A percentile compares a stretch with the other conserved stretches of the same genome.
Conservation (phyloP, 1,139 yeast species). For the Blastobotrys raffinosifermentans region DNA sequence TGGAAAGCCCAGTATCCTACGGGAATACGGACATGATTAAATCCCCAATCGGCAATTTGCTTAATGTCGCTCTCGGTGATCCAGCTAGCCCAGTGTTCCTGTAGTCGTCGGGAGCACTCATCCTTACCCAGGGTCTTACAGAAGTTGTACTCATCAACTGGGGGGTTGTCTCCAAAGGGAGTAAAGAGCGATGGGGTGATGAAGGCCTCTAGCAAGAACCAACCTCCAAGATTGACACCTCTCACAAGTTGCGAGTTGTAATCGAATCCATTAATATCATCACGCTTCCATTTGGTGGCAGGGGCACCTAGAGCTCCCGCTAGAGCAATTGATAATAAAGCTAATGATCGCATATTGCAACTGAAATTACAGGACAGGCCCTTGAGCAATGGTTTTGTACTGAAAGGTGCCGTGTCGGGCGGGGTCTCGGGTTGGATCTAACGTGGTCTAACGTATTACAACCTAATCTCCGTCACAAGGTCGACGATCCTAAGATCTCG, state of each 20-base stretch:
- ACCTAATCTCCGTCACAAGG: too few relatives aligned
- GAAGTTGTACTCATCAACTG: conserved; percentile 82
- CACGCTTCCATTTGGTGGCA: too few relatives aligned
- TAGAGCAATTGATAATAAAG: too few relatives aligned
- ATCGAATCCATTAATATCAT: conserved; percentile 38
- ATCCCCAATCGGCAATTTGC: conserved; percentile 57
- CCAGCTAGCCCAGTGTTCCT: conserved; percentile 76
- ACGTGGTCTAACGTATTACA: too few relatives aligned
- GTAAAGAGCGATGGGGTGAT: conserved; percentile 80
- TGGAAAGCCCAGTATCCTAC: conserved; percentile 95
- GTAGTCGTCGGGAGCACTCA: conserved; percentile 47
- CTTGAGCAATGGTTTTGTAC: too few relatives aligned
- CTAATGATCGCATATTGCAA: too few relatives aligned
- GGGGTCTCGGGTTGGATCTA: too few relatives aligned
- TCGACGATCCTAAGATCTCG: too few relatives aligned
- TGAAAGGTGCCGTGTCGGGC: too few relatives aligned
- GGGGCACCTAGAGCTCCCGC: too few relatives aligned
- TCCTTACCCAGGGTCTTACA: conserved; percentile 57
- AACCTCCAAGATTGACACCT: conserved; percentile 89
- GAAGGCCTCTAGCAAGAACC: conserved; percentile 81
- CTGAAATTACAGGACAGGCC: too few relatives aligned
- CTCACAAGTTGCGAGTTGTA: conserved; percentile 49
- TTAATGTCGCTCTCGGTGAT: conserved; percentile 67
- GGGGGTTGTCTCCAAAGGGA: conserved; percentile 39
- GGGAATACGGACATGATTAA: conserved; percentile 85